These are phyloP conservation scores for Diaporthe australafricana DNA, from an alignment of 2,329 filamentous ascomycete genomes.

Conservation along the genomic window DNA sequence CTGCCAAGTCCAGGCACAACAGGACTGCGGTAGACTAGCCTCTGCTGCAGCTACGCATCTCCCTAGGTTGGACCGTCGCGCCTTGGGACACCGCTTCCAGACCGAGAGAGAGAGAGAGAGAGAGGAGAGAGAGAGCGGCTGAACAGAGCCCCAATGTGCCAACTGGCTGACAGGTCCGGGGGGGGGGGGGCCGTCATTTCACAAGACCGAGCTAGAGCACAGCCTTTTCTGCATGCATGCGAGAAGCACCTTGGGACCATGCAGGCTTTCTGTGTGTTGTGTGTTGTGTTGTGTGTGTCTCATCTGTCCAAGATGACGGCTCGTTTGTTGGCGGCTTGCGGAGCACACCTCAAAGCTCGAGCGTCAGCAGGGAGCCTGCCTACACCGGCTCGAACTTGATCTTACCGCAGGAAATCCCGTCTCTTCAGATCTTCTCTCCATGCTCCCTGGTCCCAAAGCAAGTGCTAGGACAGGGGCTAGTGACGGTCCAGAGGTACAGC, in stretches of 20 bases:
- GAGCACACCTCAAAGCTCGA: not conserved
- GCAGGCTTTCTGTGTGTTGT: not conserved
- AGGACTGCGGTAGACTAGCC: conserved; percentile 14
- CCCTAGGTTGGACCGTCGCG: not conserved
- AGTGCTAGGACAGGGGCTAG: not conserved
- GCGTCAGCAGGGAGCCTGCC: not conserved
- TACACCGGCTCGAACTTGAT: not conserved
- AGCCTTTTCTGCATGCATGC: conserved; percentile 22
- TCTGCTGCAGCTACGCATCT: not conserved
- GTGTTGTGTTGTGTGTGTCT: conserved; percentile 1
- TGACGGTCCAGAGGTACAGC: not conserved
- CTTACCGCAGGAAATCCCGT: not conserved
- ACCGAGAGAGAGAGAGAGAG: no score
- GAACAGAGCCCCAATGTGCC: not conserved
- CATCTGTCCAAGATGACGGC: conserved; percentile 19
- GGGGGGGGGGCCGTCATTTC: conserved; percentile 15
- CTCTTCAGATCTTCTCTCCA: not conserved
- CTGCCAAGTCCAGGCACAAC: conserved; percentile 27
- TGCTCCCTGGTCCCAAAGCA: not conserved
- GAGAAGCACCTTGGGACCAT: conserved; percentile 2
- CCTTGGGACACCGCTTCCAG: conserved; percentile 19
- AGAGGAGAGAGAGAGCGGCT: conserved; percentile 12
- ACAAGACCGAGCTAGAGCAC: conserved; percentile 27
- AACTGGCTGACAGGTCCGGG: conserved; percentile 9
- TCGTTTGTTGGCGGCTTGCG: not conserved